A percentile compares a stretch with the other conserved stretches of the same genome.
These are phyloP conservation scores for Ceratobasidium sp. DNA, from an alignment of 1,284 basidiomycete species.

Conservation along the genomic window DNA sequence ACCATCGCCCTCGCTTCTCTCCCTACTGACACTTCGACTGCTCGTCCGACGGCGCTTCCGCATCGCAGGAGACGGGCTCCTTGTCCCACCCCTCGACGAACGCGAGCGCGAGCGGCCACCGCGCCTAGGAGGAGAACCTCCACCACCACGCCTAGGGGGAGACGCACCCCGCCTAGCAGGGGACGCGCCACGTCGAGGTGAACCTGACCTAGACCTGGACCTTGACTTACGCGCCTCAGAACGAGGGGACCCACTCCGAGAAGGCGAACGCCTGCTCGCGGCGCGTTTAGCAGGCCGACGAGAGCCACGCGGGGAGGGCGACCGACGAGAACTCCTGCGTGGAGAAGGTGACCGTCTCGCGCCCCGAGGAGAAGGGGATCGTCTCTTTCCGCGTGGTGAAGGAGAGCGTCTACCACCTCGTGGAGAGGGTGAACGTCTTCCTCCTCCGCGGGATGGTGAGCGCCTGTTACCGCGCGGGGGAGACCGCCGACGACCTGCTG, in stretches of 20 bases:
- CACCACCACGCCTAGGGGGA: neutral
- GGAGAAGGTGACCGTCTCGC: slow-evolving; percentile 40
- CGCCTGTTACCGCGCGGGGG: slow-evolving; percentile 19
- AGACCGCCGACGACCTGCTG: neutral
- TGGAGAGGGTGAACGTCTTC: slow-evolving; percentile 40
- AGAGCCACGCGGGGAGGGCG: slow-evolving; percentile 38
- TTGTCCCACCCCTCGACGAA: neutral
- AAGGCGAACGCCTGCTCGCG: slow-evolving; percentile 12
- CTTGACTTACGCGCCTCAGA: slow-evolving; percentile 8
- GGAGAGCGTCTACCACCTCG: slow-evolving; percentile 31
- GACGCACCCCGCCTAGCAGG: slow-evolving; percentile 11
- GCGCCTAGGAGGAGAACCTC: neutral
- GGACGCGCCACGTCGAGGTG: slow-evolving; percentile 7
- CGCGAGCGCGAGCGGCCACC: neutral
- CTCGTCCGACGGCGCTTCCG: slow-evolving; percentile 22
- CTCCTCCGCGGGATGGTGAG: slow-evolving; percentile 7
- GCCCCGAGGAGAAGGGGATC: slow-evolving; percentile 39
- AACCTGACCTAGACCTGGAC: slow-evolving; percentile 4
- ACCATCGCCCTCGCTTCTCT: neutral
- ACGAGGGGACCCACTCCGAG: slow-evolving; percentile 13
- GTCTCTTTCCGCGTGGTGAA: slow-evolving; percentile 10
- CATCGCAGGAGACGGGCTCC: slow-evolving; percentile 14
- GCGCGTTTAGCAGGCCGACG: slow-evolving; percentile 10
- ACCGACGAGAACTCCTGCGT: slow-evolving; percentile 14
- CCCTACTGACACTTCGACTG: slow-evolving; percentile 29